phyloP scores from a whole-genome alignment of 495 filamentous ascomycete genomes.

The Podospora anserina region DNA sequence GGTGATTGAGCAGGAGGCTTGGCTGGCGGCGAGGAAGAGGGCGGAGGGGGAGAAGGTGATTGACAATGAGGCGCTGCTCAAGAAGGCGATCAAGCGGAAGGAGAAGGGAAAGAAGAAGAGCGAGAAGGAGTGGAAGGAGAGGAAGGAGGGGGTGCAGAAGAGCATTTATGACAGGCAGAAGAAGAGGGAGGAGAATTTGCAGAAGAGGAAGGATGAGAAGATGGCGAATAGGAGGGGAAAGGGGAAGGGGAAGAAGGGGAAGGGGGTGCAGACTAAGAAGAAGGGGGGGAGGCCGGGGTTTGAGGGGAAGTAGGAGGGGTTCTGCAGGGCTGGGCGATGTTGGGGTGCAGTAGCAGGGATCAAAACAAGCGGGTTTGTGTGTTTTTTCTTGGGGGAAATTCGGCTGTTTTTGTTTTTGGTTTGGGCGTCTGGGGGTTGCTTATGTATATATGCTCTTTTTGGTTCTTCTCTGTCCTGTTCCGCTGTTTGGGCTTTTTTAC shows the following conservation, averaged over 20 bases:
- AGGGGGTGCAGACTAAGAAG: constrained; percentile 53
- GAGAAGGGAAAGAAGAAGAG: constrained; percentile 86
- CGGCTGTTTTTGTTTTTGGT: no score
- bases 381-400: no score
- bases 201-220: constrained; percentile 77
- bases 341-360: neutral
- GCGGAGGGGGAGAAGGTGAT: constrained; percentile 87
- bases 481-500: neutral
- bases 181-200: constrained; percentile 85
- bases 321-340: neutral
- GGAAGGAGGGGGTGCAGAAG: constrained; percentile 70
- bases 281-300: constrained; percentile 73
- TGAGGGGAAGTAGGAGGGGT: constrained; percentile 50
- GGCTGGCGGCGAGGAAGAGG: constrained; percentile 86
- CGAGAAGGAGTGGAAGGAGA: constrained; percentile 82
- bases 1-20: constrained; percentile 87
- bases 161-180: constrained; percentile 74
- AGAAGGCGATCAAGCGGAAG: constrained; percentile 93
- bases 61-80: constrained; percentile 82
- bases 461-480: no score
- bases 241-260: constrained; percentile 60
- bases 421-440: no score
- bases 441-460: neutral
- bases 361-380: neutral
- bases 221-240: constrained; percentile 48